A percentile compares a stretch with the other conserved stretches of the same genome.
These are phyloP conservation scores for Eutrema japonicum DNA, from an alignment of 345 rosid species.

Conservation along the genomic window DNA sequence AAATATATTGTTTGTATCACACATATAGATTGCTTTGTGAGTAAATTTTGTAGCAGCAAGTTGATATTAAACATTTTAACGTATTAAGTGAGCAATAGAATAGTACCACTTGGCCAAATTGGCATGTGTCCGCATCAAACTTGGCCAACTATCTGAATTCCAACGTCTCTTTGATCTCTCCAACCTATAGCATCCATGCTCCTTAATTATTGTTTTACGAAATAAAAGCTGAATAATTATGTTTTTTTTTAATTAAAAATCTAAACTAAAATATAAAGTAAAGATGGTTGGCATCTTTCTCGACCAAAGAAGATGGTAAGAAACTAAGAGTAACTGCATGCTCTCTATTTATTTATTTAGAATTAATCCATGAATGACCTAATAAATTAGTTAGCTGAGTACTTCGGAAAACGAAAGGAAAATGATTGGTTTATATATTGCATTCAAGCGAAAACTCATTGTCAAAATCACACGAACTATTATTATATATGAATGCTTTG, in stretches of 20 bases:
- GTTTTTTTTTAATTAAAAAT: neutral
- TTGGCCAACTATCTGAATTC: slow-evolving; percentile 40
- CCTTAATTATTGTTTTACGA: slow-evolving; percentile 39
- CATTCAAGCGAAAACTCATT: neutral
- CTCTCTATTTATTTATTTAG: neutral
- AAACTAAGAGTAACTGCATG: slow-evolving; percentile 6
- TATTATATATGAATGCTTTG: neutral
- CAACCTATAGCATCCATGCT: slow-evolving; percentile 34
- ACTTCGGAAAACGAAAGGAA: neutral
- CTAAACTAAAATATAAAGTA: slow-evolving; percentile 8
- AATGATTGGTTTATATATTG: neutral
- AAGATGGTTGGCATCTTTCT: slow-evolving; percentile 26
- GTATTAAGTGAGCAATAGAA: slow-evolving; percentile 23
- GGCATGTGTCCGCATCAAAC: slow-evolving; percentile 47
- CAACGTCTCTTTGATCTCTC: slow-evolving; percentile 33
- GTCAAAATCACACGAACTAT: neutral
- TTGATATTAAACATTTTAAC: slow-evolving; percentile 33
- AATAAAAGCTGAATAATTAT: slow-evolving; percentile 34
- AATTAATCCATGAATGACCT: neutral
- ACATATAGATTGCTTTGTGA: slow-evolving; percentile 32
- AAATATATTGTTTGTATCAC: neutral
- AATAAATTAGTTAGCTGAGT: slow-evolving; percentile 6
- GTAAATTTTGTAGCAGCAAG: slow-evolving; percentile 25
- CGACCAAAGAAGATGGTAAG: slow-evolving; percentile 25
- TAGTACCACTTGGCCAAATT: slow-evolving; percentile 41